Evolutionary conservation across 2,329 filamentous ascomycete genomes (phyloP), one percentile per base, ranked within the genome.

Genomic region (Arthrobotrys megalospora): DNA sequence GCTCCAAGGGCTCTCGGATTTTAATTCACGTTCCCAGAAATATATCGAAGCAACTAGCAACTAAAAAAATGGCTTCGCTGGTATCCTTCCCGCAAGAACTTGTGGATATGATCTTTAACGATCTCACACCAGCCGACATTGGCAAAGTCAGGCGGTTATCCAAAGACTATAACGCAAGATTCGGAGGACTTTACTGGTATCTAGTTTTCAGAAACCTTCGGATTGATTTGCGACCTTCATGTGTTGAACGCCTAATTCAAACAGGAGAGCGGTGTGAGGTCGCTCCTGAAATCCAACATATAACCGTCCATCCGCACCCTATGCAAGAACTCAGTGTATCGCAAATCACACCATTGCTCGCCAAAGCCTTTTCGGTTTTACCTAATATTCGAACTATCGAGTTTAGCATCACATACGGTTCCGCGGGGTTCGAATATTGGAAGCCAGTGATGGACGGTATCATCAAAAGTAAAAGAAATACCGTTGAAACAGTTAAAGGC

Each of bases 371-470:
- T 14, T 12, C n/a, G 3, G 14, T 12, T 14, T 4, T 60, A 7
- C 16, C 34, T 8, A 8, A 41, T 21, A 11, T 60, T 1, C 32
- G 16, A 12, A 41, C 1, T 5, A 24, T 60, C n/a, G 16, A 41
- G n/a, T 16, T 60, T n/a, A 8, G 11, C 1, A 16, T 24, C 2
- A 2, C 12, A 2, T 7, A 16, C 14, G 34, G 34, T 5, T 28
- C 28, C 5, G 24, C 7, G 28, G 53, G 34, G 12, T 60, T 60
- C 32, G 53, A 43, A 0, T 60, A 41, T 10, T 60, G 53, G 53
- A 60, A 60, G 38, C 53, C 38, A 34, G 34, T 60, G n/a, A 43
- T 60, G 4, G 53, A 60, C n/a, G 53, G 32, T 21, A 34, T 43
- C 5, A 43, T 60, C 8, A 43, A 43, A 14, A 41, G 34, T 7